Base-by-base conservation (phyloP, 2,329 filamentous ascomycete species). In the Teratosphaeria destructans region DNA sequence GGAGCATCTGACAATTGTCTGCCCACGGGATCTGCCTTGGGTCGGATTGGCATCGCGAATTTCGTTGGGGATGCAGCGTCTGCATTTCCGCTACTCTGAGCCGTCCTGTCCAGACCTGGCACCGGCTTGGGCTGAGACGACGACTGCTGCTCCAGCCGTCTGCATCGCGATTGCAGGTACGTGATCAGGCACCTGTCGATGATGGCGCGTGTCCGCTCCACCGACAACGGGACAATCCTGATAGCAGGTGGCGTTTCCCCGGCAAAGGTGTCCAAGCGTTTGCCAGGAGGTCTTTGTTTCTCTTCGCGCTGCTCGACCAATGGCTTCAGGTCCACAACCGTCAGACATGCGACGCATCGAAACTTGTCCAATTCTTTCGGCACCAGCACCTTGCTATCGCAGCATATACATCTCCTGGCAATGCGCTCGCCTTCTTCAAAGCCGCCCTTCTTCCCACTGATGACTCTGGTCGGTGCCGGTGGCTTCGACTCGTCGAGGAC, bases 371-470 rank as follows among this genome's bases (percentile, higher is more conserved):
- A 75, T 57, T 86, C 83, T 62, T 81, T 83, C 1, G 90, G 90
- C 86, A 90, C 95, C 59, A 87, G 82, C 64, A 95, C 86, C 59
- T 85, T 83, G 58, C 87, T 88, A 67, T 87, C 88, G 73, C 91
- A 96, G 37, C 90, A 92, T 83, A 93, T 91, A 72, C 91, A 96
- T 66, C 84, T 85, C 26, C 89, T 88, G 35, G 84, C 86, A 32
- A 80, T 78, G 68, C 87, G 83, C 65, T 78, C 68, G 86, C 83
- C 65, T 89, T 80, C 83, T 23, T 76, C 70, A 54, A 65, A 62
- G 12, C 47, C 58, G 8, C 58, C 69, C 57, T 66, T 70, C 61
- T 68, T 70, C 23, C 69, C 68, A 37, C 68, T 67, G 23, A 66
- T 66, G n/a, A 65, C 65, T 52, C 67, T 62, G 29, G 62, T 64